Evolutionary conservation across 1,284 basidiomycete genomes (phyloP), one percentile per base, ranked within the genome.

Genomic region (Heterobasidion irregulare): DNA sequence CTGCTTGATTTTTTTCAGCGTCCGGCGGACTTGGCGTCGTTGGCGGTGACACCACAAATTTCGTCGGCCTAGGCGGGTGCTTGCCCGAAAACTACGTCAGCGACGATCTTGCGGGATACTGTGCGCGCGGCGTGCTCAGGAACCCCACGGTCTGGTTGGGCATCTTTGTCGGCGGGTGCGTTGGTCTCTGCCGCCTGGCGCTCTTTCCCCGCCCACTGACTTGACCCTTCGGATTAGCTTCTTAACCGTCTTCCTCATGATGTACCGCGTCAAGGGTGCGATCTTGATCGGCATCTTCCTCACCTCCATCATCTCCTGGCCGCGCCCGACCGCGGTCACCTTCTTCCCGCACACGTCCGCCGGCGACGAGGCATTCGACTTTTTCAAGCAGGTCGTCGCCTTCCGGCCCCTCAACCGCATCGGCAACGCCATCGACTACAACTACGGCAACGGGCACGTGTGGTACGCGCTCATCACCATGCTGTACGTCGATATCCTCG

Each of bases 401-500:
- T 94, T 89, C 74, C 80, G 82, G 59, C 83, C 80, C 16, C 68
- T 93, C 43, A 62, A 76, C 57, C 76, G 76, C 61, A 72, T 84
- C 56, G 84, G 83, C 5, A 82, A 84, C 60, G 83, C 71, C 12
- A 72, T 89, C 59, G 78, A 85, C 64, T 79, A 76, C 64, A 72
- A 81, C 64, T 82, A 80, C 64, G 61, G 75, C 36, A 86, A 85
- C 54, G 89, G 89, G 53, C 81, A 75, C 52, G 87, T 92, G 8
- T 94, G 92, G 92, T 89, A 93, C 65, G 91, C 92, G 6, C 77
- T 94, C 38, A 75, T 92, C 64, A 89, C 87, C 8, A 90, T 94
- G 81, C 82, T 94, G 54, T 95, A 94, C 68, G 91, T 94, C 65
- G 92, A 94, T 70, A 87, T 92, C 60, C 77, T 92, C 65, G 84